phyloP scores from a whole-genome alignment of 2,329 filamentous ascomycete species.

The Colletotrichum gloeosporioides region DNA sequence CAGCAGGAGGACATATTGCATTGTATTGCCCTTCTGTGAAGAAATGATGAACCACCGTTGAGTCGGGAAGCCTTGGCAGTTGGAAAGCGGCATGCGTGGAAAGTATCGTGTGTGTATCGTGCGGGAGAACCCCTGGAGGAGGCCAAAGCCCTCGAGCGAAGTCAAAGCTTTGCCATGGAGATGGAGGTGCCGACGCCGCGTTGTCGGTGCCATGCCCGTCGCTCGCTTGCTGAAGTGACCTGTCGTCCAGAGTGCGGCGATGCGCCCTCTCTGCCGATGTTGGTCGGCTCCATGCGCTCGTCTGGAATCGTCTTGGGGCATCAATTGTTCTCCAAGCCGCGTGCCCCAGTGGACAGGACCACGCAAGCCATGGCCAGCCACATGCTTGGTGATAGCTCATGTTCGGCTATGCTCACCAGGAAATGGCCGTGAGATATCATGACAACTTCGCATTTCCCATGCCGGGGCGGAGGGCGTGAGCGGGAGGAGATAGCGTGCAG shows the following conservation, averaged over 20 bases:
- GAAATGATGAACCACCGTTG: constrained; percentile 11
- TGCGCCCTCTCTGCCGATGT: neutral
- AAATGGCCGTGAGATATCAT: neutral
- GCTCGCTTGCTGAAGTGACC: neutral
- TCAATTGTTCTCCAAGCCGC: neutral
- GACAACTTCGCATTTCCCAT: neutral
- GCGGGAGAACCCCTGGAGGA: constrained; percentile 15
- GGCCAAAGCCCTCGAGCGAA: constrained; percentile 3
- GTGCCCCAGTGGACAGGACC: neutral
- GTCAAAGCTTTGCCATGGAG: constrained; percentile 22
- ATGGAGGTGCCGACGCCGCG: constrained; percentile 7
- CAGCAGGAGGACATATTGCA: neutral
- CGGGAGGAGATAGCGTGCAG: neutral
- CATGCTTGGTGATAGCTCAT: neutral
- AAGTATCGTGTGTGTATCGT: constrained; percentile 6
- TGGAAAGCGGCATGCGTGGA: neutral
- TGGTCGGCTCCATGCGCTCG: neutral
- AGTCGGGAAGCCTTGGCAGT: constrained; percentile 10
- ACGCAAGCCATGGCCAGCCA: neutral
- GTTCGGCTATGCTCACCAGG: neutral
- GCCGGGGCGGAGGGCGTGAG: neutral
- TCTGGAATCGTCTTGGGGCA: neutral
- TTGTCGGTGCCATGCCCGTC: neutral
- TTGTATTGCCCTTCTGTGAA: neutral
- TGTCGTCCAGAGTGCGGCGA: constrained; percentile 14